Base-by-base conservation (phyloP, 2,329 filamentous ascomycete species). In the Xylariales sp. region DNA sequence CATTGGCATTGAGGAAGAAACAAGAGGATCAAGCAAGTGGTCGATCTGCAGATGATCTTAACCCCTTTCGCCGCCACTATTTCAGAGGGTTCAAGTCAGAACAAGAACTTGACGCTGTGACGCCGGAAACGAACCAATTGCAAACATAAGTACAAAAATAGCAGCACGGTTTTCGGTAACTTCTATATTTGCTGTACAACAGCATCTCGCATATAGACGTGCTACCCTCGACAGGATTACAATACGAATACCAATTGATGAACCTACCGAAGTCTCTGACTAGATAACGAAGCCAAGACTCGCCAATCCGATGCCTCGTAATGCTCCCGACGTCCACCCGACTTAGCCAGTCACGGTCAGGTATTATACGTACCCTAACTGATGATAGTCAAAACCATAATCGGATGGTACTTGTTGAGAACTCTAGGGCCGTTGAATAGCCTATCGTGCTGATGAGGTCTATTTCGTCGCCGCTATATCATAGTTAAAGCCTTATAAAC, bases 11-110 rank as follows among this genome's bases (percentile, higher is more conserved):
- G 41, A 75, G 62, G 73, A 78, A 65, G 75, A 78, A 71, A 72
- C 69, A 62, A 73, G 76, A 69, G 65, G 74, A 73, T 58, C 74
- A 76, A 1, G 75, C 73, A 3, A 73, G 75, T 39, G 87, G 87
- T 18, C 83, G 80, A 62, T 86, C 86, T 1, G 87, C 85, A 36
- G 84, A 89, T 74, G 86, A 89, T 69, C 80, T 89, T 64, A 89
- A 89, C 69, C 86, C 87, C 7, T 89, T 89, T 74, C 85, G 87
- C 55, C 83, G 84, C 64, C 83, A 84, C 39, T 89, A 89, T 77
- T 89, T 89, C 73, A 84, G 80, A 67, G 84, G 83, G 62, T 89
- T 89, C 72, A 81, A 83, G 74, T 72, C 77, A 64, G 75, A 78
- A 45, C 64, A 75, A 65, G 64, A 69, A 28, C 55, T 65, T 8